Percentiles rank a stretch among this genome's conserved stretches.
Evolutionary conservation across 352 stramenopile species (phyloP).

Genomic region (Phytophthora citricola): DNA sequence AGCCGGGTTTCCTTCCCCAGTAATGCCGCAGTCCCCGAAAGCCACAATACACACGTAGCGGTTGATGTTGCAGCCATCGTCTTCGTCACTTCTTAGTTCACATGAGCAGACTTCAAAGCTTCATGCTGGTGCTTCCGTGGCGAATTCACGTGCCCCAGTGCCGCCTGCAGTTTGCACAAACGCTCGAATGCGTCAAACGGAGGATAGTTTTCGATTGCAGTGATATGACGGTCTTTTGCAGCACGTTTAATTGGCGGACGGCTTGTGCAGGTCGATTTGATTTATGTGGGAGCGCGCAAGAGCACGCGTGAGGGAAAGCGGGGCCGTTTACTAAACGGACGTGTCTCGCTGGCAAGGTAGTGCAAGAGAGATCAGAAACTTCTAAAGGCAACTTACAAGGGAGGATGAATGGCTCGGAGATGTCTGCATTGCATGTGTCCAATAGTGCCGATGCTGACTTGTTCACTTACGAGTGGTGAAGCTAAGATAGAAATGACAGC

Average conservation of each 20-base stretch:
- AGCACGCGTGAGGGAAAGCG: constrained; percentile 2
- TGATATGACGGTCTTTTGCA: neutral
- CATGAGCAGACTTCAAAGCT: neutral
- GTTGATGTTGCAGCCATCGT: constrained; percentile 4
- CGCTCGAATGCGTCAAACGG: too few species aligned
- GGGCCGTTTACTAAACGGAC: neutral
- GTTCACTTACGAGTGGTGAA: too few species aligned
- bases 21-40: neutral
- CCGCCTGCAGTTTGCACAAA: too few species aligned
- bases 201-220: constrained; percentile 13
- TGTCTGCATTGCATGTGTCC: too few species aligned
- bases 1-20: constrained; percentile 7
- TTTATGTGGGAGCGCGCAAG: neutral
- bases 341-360: neutral
- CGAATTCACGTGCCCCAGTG: too few species aligned
- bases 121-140: too few species aligned
- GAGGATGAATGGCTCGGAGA: too few species aligned
- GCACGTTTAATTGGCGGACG: constrained; percentile 9
- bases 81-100: neutral
- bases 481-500: too few species aligned
- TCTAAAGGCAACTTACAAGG: too few species aligned
- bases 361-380: too few species aligned
- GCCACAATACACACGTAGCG: constrained; percentile 2
- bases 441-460: too few species aligned
- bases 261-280: constrained; percentile 7